A percentile compares a stretch with the other conserved stretches of the same genome.
phyloP scores from a whole-genome alignment of 257 asterid genomes.

The Solanum sejunctum region DNA sequence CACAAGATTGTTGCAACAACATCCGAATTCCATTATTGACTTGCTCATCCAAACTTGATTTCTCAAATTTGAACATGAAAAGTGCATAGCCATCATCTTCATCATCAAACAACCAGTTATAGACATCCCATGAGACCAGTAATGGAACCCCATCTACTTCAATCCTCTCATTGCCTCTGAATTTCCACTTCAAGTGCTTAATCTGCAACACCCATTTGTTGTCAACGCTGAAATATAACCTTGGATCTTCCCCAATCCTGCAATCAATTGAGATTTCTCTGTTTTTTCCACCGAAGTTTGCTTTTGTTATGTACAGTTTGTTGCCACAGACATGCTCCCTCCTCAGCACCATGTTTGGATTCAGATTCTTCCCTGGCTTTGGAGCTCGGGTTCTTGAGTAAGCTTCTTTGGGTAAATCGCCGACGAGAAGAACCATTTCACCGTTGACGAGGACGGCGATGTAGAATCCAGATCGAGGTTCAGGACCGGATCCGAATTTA shows the following conservation, averaged over 20 bases:
- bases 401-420: slow-evolving; percentile 24
- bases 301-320: slow-evolving; percentile 30
- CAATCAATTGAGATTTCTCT: slow-evolving; percentile 33
- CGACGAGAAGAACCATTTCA: slow-evolving; percentile 26
- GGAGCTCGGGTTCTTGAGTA: slow-evolving; percentile 1
- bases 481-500: slow-evolving; percentile 45
- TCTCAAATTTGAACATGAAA: slow-evolving; percentile 40
- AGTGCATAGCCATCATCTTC: slow-evolving; percentile 39
- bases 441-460: slow-evolving; percentile 26
- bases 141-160: slow-evolving; percentile 34
- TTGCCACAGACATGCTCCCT: slow-evolving; percentile 43
- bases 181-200: slow-evolving; percentile 54
- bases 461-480: slow-evolving; percentile 38
- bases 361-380: background rate
- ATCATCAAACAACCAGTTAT: slow-evolving; percentile 37
- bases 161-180: slow-evolving; percentile 46
- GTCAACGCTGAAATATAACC: slow-evolving; percentile 22
- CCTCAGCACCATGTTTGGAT: slow-evolving; percentile 18
- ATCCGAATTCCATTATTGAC: background rate
- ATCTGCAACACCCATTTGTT: slow-evolving; percentile 25
- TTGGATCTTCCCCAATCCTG: slow-evolving; percentile 21
- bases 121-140: slow-evolving; percentile 50
- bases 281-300: slow-evolving; percentile 22
- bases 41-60: background rate
- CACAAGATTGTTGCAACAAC: slow-evolving; percentile 24